A percentile compares a stretch with the other conserved stretches of the same genome.
phyloP scores from a whole-genome alignment of 1,284 basidiomycete genomes.

The Acaromyces ingoldii region DNA sequence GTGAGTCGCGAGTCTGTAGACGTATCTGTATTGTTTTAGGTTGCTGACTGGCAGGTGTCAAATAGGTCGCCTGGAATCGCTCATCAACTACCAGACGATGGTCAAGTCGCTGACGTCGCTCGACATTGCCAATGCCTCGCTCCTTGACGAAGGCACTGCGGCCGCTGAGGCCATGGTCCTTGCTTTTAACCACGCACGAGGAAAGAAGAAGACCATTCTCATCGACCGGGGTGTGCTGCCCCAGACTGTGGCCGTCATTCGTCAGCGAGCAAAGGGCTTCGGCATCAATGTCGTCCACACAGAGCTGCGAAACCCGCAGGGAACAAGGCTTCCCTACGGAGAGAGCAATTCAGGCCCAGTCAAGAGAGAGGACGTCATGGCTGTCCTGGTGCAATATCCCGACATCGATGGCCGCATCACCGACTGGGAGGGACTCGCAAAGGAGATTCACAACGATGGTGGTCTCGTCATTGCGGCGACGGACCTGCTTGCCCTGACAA shows the following conservation, averaged over 20 bases:
- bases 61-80: slow-evolving; percentile 82
- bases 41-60: background rate
- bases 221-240: slow-evolving; percentile 46
- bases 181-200: slow-evolving; percentile 32
- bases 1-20: background rate
- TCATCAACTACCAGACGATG: slow-evolving; percentile 97
- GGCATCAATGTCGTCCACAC: slow-evolving; percentile 41
- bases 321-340: slow-evolving; percentile 33
- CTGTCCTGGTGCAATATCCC: slow-evolving; percentile 71
- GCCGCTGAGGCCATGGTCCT: slow-evolving; percentile 51
- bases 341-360: slow-evolving; percentile 42
- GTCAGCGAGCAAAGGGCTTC: slow-evolving; percentile 48
- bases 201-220: slow-evolving; percentile 46
- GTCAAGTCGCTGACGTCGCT: slow-evolving; percentile 88
- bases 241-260: slow-evolving; percentile 47
- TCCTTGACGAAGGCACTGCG: slow-evolving; percentile 49
- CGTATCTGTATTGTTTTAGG: background rate
- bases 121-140: slow-evolving; percentile 62
- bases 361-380: slow-evolving; percentile 71
- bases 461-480: slow-evolving; percentile 81
- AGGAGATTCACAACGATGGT: slow-evolving; percentile 68
- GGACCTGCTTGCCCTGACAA: slow-evolving; percentile 84
- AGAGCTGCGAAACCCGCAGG: slow-evolving; percentile 35
- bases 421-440: slow-evolving; percentile 68
- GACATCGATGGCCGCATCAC: slow-evolving; percentile 80